Percentiles rank a stretch among this genome's conserved stretches.
phyloP scores from a whole-genome alignment of 2,329 filamentous ascomycete genomes.

The Arthrinium phaeospermum region DNA sequence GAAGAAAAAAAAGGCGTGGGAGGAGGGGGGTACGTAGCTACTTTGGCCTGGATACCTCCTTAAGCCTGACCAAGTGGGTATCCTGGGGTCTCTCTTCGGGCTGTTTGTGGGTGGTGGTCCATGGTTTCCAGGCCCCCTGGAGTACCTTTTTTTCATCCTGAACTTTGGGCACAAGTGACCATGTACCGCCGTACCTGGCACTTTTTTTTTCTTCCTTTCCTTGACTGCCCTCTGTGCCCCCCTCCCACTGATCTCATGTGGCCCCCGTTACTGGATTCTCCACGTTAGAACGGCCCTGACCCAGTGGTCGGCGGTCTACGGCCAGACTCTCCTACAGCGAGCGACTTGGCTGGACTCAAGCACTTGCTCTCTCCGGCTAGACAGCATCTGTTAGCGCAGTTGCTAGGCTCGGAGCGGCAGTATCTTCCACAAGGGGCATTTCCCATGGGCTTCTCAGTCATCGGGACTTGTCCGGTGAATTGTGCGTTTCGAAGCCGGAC shows the following conservation, averaged over 20 bases:
- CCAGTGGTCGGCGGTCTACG: conserved; percentile 19
- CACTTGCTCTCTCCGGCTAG: neutral
- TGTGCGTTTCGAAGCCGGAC: conserved; percentile 19
- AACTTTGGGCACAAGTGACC: conserved; percentile 7
- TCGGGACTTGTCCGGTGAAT: conserved; percentile 13
- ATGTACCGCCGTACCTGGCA: conserved; percentile 14
- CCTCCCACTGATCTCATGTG: conserved; percentile 19
- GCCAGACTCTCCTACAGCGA: conserved; percentile 12
- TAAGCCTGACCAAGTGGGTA: conserved; percentile 13
- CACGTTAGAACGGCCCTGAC: conserved; percentile 20
- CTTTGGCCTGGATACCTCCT: conserved; percentile 5
- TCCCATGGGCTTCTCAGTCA: neutral
- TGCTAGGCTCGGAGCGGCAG: neutral
- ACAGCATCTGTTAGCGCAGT: neutral
- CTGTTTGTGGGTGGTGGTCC: conserved; percentile 22
- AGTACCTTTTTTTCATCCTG: conserved; percentile 14
- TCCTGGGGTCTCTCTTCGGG: conserved; percentile 20
- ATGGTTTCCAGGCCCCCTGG: conserved; percentile 13
- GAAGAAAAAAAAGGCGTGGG: neutral
- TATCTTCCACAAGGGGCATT: conserved; percentile 15
- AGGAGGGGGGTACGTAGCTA: conserved; percentile 15
- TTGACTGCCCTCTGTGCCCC: neutral
- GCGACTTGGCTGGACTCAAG: neutral
- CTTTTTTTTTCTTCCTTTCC: neutral
- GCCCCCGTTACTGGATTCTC: conserved; percentile 18